Percentiles rank a stretch among this genome's conserved stretches.
phyloP scores from a whole-genome alignment of 441 rosid genomes.

The Viola pubescens region DNA sequence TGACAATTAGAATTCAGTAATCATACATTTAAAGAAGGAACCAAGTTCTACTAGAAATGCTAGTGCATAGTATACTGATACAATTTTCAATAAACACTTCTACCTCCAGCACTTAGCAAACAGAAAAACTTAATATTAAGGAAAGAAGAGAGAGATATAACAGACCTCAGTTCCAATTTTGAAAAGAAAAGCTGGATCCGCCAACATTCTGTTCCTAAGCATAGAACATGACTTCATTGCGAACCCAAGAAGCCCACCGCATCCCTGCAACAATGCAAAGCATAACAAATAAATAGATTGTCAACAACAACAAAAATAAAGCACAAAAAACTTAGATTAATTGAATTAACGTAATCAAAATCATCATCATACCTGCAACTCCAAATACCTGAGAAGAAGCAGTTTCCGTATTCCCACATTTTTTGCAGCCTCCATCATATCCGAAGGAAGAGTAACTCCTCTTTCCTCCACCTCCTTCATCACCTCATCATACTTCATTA shows the following conservation, averaged over 20 bases:
- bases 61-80: too few species aligned
- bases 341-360: neutral
- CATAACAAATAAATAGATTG: constrained; percentile 2
- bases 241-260: constrained; percentile 65
- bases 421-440: constrained; percentile 86
- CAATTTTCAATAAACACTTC: too few species aligned
- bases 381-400: constrained; percentile 71
- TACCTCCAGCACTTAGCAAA: too few species aligned
- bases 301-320: neutral
- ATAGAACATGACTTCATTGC: constrained; percentile 62
- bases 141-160: neutral
- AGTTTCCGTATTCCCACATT: constrained; percentile 60
- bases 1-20: too few species aligned
- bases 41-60: too few species aligned
- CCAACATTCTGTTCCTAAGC: constrained; percentile 88
- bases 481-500: constrained; percentile 73
- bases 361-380: constrained; percentile 55
- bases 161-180: constrained; percentile 88
- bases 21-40: too few species aligned
- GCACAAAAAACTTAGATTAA: neutral
- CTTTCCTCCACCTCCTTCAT: constrained; percentile 61
- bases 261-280: constrained; percentile 33
- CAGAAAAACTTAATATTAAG: neutral
- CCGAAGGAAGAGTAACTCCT: constrained; percentile 68
- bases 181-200: constrained; percentile 94